Base-by-base conservation (phyloP, 2,329 filamentous ascomycete species). In the Hypocreales sp. region DNA sequence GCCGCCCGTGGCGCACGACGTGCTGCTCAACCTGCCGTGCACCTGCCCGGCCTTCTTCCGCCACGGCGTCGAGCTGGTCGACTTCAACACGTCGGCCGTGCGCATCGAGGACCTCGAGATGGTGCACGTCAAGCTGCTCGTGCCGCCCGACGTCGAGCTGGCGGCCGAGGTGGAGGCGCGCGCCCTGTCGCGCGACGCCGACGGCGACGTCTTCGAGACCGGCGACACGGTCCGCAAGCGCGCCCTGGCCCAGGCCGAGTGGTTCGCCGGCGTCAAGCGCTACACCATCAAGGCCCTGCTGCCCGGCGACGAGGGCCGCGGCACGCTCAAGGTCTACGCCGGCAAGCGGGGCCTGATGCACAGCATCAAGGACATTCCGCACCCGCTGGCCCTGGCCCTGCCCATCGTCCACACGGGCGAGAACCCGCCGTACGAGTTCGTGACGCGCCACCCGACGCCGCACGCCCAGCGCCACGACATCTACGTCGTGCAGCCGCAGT, bases 391-490 rank as follows among this genome's bases (percentile, higher is more conserved):
- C 1, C 76, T 95, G 37, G 74, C 84, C 4, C 56, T 98, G n/a
- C 87, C 90, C 1, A 74, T 98, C 27, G 69, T 83, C 20, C 90
- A 98, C 51, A 78, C 73, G 0, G 90, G 90, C 33, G 79, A 87
- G 40, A 98, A 98, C 46, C 90, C 90, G 4, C 72, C 81, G 0
- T 98, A 93, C 51, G 83, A 93, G 32, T 98, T 95, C 51, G 67
- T 94, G 24, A 79, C 78, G 21, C 73, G 90, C 5, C 90, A 98
- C 48, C 92, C 92, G 7, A 98, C 90, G 3, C 90, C 90, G 7
- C 90, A 98, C 50, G 90, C 90, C n/a, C 84, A 93, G 46, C 73
- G 87, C 22, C 86, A 98, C 51, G 90, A 98, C 48, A 75, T 98
- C 32, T 98, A 98, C 51, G 81, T 98, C 36, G 81, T 86, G 24